A percentile compares a stretch with the other conserved stretches of the same genome.
Evolutionary conservation across 192 early-diverging fungal genomes (phyloP).

Genomic region (Rhizoclosmatium sp.): DNA sequence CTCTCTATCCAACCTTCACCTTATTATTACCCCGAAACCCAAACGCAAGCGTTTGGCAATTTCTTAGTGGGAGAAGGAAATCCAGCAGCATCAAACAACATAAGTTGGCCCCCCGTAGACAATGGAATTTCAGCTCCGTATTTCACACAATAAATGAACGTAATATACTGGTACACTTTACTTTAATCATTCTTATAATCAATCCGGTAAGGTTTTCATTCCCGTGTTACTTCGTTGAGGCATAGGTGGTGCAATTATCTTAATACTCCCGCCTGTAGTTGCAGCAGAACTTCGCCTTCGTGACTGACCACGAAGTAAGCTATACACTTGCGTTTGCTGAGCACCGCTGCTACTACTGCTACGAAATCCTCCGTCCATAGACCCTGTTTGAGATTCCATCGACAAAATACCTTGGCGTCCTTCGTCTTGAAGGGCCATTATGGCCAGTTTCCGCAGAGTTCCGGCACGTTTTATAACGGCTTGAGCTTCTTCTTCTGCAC

Average conservation of each 20-base stretch:
- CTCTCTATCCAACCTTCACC: background rate
- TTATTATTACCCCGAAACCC: background rate
- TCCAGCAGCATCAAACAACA: too few species aligned
- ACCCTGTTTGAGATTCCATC: constrained; percentile 1
- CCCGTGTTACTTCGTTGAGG: background rate
- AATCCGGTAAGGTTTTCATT: background rate
- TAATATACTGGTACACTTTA: too few species aligned
- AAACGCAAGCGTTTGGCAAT: too few species aligned
- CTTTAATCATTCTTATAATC: too few species aligned
- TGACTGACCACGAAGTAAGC: constrained; percentile 12
- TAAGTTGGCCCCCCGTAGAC: too few species aligned
- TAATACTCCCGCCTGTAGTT: background rate
- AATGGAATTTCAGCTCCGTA: background rate
- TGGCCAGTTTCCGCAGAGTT: background rate
- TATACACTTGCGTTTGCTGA: constrained; percentile 21
- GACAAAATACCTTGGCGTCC: background rate
- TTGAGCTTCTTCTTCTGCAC: too few species aligned
- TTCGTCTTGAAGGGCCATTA: background rate
- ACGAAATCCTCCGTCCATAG: background rate
- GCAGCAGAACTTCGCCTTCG: constrained; percentile 17
- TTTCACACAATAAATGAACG: too few species aligned
- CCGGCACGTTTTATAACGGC: too few species aligned
- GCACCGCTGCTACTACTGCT: background rate
- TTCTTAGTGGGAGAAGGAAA: too few species aligned
- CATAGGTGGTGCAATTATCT: background rate